These are phyloP conservation scores for Aspergillus spinulosporus DNA, from an alignment of 2,329 filamentous ascomycete species.

Conservation along the genomic window DNA sequence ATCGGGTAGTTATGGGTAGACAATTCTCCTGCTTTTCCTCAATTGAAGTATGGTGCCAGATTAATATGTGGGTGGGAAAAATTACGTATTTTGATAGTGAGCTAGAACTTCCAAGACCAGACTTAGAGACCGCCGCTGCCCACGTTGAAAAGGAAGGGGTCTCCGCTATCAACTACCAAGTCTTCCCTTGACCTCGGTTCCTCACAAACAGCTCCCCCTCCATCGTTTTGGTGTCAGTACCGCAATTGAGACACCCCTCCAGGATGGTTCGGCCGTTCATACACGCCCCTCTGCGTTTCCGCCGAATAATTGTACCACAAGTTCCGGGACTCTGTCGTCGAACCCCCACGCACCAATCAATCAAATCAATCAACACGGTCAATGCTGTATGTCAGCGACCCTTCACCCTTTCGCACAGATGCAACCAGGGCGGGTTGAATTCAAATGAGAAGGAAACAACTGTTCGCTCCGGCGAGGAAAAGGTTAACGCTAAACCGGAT, in stretches of 20 bases:
- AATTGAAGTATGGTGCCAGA: not conserved
- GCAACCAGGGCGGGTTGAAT: not conserved
- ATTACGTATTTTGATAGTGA: not conserved
- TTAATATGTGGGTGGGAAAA: not conserved
- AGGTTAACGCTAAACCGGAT: not conserved
- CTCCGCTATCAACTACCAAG: not conserved
- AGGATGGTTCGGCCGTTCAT: constrained; percentile 18
- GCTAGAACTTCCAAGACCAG: not conserved
- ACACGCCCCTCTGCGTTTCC: constrained; percentile 12
- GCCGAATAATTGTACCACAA: constrained; percentile 6
- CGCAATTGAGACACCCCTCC: not conserved
- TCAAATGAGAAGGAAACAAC: not conserved
- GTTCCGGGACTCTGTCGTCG: constrained; percentile 11
- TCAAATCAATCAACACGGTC: not conserved
- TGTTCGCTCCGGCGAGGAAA: not conserved
- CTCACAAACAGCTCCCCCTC: not conserved
- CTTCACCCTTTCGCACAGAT: not conserved
- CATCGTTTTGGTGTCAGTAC: not conserved
- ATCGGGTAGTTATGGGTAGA: not conserved
- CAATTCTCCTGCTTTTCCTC: not conserved
- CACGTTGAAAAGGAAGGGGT: not conserved
- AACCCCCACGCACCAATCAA: not conserved
- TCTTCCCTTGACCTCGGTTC: not conserved
- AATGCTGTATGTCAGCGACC: not conserved
- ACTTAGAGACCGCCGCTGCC: not conserved